These are phyloP conservation scores for Globisporangium parvum DNA, from an alignment of 352 stramenopile species.

Conservation along the genomic window DNA sequence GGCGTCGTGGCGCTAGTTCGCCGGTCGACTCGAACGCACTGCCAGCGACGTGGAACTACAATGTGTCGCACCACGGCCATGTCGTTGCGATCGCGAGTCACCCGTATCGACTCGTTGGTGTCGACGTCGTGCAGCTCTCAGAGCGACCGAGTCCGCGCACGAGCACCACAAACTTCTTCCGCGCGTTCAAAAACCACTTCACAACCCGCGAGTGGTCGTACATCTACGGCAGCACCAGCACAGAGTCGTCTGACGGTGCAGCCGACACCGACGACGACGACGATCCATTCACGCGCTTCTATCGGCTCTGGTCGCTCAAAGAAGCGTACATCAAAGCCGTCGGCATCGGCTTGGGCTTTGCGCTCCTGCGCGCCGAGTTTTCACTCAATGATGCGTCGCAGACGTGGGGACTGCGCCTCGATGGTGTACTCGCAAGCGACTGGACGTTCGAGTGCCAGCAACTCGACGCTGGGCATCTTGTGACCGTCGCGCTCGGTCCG, in stretches of 20 bases:
- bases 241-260: not conserved
- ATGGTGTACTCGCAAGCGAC: conserved; percentile 27
- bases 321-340: conserved; percentile 75
- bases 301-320: conserved; percentile 72
- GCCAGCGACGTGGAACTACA: conserved; percentile 62
- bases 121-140: conserved; percentile 57
- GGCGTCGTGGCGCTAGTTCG: conserved; percentile 13
- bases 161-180: conserved; percentile 39
- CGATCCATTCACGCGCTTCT: conserved; percentile 36
- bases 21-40: not conserved
- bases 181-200: conserved; percentile 54
- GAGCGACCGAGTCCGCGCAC: conserved; percentile 33
- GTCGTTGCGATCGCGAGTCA: conserved; percentile 61
- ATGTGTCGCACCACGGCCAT: conserved; percentile 69
- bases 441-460: conserved; percentile 40
- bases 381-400: conserved; percentile 7
- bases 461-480: conserved; percentile 29
- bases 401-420: conserved; percentile 31
- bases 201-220: conserved; percentile 50
- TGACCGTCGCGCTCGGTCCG: conserved; percentile 43
- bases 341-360: conserved; percentile 60
- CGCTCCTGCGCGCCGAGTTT: conserved; percentile 53
- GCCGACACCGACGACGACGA: conserved; percentile 13
- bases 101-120: conserved; percentile 36
- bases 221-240: conserved; percentile 21